Conservation (phyloP, 805 yeast species). For the Jamesozyma hellenica region DNA sequence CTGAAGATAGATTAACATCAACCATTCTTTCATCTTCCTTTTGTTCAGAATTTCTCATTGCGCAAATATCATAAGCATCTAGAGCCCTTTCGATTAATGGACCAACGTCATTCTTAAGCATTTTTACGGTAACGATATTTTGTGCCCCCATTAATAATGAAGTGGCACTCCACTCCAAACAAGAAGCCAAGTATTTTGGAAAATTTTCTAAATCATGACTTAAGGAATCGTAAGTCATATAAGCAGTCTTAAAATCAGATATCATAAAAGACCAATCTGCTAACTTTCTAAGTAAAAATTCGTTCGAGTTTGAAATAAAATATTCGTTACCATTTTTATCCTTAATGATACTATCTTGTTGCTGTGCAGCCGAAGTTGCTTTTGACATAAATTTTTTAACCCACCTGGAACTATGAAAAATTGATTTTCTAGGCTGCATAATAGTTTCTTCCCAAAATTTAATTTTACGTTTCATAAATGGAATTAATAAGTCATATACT, state of each 20-base stretch:
- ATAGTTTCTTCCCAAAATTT: constrained; percentile 77
- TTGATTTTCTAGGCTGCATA: constrained; percentile 63
- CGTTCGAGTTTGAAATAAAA: constrained; percentile 55
- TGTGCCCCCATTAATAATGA: constrained; percentile 53
- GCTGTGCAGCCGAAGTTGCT: constrained; percentile 6
- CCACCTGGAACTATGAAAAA: constrained; percentile 60
- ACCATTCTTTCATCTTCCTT: background rate
- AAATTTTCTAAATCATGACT: constrained; percentile 64
- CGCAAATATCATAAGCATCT: constrained; percentile 31
- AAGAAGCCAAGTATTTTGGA: constrained; percentile 43
- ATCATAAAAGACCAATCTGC: constrained; percentile 92
- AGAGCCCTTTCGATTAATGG: constrained; percentile 29
- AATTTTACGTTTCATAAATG: constrained; percentile 80
- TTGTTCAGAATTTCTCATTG: constrained; percentile 5
- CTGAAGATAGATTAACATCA: background rate
- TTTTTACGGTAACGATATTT: constrained; percentile 33
- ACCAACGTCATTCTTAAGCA: constrained; percentile 36
- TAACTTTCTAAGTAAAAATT: constrained; percentile 64
- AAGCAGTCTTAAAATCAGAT: constrained; percentile 80
- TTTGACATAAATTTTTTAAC: constrained; percentile 32
- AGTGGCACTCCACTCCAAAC: constrained; percentile 81
- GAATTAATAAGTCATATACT: constrained; percentile 34
- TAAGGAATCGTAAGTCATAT: constrained; percentile 70
- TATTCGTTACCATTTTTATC: constrained; percentile 46
- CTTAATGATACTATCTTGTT: constrained; percentile 17